Percentiles rank a stretch among this genome's conserved stretches.
phyloP scores from a whole-genome alignment of 768 basidiomycete genomes.

The Mycena pura region DNA sequence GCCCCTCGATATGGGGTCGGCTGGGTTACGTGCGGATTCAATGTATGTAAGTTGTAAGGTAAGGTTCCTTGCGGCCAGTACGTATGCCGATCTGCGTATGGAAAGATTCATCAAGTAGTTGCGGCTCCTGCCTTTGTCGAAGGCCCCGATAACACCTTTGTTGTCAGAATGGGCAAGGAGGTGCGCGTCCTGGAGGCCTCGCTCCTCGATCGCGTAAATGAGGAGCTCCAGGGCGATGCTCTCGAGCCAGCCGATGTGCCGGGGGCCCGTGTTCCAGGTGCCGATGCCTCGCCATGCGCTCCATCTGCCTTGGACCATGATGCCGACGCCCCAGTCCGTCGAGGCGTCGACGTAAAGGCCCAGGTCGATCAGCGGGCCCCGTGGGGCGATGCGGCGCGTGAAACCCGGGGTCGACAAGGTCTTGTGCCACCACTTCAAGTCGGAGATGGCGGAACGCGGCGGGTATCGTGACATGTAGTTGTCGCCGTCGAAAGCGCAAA shows the following conservation, averaged over 20 bases:
- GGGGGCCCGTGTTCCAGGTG: constrained; percentile 20
- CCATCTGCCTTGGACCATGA: too few species aligned
- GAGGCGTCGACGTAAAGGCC: constrained; percentile 45
- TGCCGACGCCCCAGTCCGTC: too few species aligned
- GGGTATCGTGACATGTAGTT: constrained; percentile 22
- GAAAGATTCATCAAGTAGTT: constrained; percentile 9
- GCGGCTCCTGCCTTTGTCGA: not conserved
- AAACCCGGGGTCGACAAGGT: not conserved
- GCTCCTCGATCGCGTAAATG: not conserved
- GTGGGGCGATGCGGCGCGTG: constrained; percentile 22
- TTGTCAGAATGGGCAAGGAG: not conserved
- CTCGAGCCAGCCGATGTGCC: constrained; percentile 36
- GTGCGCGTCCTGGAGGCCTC: constrained; percentile 23
- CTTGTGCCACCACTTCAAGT: constrained; percentile 42
- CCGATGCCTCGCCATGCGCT: constrained; percentile 9
- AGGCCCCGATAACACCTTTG: constrained; percentile 9
- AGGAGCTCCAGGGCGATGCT: constrained; percentile 11
- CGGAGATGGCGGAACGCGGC: constrained; percentile 29
- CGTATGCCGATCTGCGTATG: constrained; percentile 3
- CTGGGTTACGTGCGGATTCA: not conserved
- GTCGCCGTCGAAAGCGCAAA: constrained; percentile 29
- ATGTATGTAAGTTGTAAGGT: constrained; percentile 17
- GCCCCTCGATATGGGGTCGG: not conserved
- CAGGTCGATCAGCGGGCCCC: constrained; percentile 9
- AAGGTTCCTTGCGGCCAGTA: not conserved